Conservation (phyloP, 2,329 filamentous ascomycete genomes). For the Exophiala alcalophila region DNA sequence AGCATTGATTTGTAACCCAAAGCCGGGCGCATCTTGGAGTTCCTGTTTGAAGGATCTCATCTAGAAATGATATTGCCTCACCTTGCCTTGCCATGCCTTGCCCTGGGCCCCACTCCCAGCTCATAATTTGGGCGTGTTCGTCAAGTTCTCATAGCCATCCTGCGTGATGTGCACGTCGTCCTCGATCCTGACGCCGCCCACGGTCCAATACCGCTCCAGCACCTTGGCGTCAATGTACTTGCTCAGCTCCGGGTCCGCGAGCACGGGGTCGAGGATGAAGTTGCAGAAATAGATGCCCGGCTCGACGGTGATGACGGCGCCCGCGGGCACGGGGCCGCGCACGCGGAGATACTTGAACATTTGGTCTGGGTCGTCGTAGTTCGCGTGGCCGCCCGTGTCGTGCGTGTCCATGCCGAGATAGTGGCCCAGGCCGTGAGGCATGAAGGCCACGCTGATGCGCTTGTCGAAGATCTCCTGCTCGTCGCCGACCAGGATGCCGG, state of each 20-base stretch:
- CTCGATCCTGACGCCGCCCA: slow-evolving; percentile 91
- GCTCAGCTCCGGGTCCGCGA: slow-evolving; percentile 67
- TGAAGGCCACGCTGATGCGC: slow-evolving; percentile 83
- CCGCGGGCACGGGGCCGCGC: slow-evolving; percentile 69
- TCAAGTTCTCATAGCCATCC: slow-evolving; percentile 78
- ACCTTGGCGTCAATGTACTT: slow-evolving; percentile 74
- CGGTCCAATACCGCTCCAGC: slow-evolving; percentile 76
- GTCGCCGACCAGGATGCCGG: slow-evolving; percentile 70
- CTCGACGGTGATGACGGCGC: slow-evolving; percentile 89
- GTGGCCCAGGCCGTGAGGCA: slow-evolving; percentile 87
- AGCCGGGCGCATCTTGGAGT: no score
- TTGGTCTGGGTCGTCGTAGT: slow-evolving; percentile 73
- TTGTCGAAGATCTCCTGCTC: slow-evolving; percentile 70
- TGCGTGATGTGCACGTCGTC: slow-evolving; percentile 81
- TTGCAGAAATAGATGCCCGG: slow-evolving; percentile 91
- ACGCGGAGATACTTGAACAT: slow-evolving; percentile 87
- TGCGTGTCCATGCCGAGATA: slow-evolving; percentile 92
- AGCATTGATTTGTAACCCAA: no score
- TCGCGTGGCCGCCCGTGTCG: slow-evolving; percentile 75
- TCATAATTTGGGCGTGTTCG: slow-evolving; percentile 69
- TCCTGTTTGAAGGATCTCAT: no score
- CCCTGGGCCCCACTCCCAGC: no score
- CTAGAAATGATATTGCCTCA: no score
- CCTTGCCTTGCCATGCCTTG: no score
- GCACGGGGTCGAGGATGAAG: slow-evolving; percentile 80